Percentiles rank a stretch among this genome's conserved stretches.
These are phyloP conservation scores for Aphanomyces astaci DNA, from an alignment of 352 stramenopile genomes.

Conservation along the genomic window DNA sequence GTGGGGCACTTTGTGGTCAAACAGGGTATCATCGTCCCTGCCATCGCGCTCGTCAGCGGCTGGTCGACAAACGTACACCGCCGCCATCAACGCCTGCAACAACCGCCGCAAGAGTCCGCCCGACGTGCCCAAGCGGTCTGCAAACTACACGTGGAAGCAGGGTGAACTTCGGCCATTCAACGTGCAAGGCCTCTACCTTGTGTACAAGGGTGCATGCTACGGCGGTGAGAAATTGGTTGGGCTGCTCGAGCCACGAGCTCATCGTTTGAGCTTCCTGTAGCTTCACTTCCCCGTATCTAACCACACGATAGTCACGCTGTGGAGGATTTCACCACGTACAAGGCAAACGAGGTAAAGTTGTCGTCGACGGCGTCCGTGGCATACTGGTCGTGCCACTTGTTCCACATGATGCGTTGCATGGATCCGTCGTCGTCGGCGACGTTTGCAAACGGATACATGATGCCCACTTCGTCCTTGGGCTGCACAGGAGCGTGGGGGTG, in stretches of 20 bases:
- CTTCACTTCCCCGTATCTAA: slow-evolving; percentile 46
- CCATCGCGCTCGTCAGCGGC: not conserved
- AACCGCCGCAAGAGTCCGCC: slow-evolving; percentile 11
- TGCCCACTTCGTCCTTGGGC: slow-evolving; percentile 8
- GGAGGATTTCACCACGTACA: not conserved
- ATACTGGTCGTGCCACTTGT: not conserved
- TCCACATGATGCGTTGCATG: slow-evolving; percentile 14
- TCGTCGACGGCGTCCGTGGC: not conserved
- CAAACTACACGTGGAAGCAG: not conserved
- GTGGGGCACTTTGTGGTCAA: slow-evolving; percentile 42
- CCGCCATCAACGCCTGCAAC: not conserved
- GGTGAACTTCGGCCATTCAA: not conserved
- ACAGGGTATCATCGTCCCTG: slow-evolving; percentile 22
- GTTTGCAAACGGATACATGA: slow-evolving; percentile 12
- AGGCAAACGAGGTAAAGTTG: slow-evolving; percentile 15
- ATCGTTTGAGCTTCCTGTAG: slow-evolving; percentile 67
- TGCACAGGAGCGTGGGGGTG: not conserved
- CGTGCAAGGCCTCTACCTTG: slow-evolving; percentile 25
- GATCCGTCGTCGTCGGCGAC: slow-evolving; percentile 18
- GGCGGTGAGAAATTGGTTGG: slow-evolving; percentile 66
- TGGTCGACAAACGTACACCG: not conserved
- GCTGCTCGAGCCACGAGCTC: slow-evolving; percentile 56
- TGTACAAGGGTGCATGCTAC: slow-evolving; percentile 60
- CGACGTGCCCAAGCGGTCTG: slow-evolving; percentile 16
- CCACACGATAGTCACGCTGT: not conserved